phyloP scores from a whole-genome alignment of 192 early-diverging fungal genomes.

The Thoreauomyces humboldtii region DNA sequence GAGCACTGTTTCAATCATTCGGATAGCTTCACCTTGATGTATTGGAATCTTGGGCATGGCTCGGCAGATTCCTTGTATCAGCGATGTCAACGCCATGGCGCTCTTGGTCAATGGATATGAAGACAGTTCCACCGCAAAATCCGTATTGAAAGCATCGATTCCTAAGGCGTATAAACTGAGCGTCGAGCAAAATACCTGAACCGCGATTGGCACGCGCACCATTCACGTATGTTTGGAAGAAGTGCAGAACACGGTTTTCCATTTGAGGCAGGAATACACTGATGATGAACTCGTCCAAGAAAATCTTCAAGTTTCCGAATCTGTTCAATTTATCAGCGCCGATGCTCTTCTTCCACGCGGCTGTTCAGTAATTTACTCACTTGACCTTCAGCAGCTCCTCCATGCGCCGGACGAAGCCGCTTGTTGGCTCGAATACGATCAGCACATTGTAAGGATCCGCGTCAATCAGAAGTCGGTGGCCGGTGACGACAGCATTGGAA shows the following conservation, averaged over 20 bases:
- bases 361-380: constrained; percentile 36
- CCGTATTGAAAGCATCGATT: constrained; percentile 50
- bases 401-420: constrained; percentile 56
- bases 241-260: constrained; percentile 77
- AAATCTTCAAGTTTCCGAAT: constrained; percentile 55
- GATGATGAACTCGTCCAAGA: constrained; percentile 75
- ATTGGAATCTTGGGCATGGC: constrained; percentile 64
- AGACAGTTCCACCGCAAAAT: constrained; percentile 34
- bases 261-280: constrained; percentile 82
- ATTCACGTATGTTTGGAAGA: constrained; percentile 63
- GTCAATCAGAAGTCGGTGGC: constrained; percentile 63
- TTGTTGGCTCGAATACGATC: constrained; percentile 67
- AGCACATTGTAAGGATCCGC: constrained; percentile 70
- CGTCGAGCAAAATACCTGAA: constrained; percentile 16
- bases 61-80: constrained; percentile 64
- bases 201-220: constrained; percentile 40
- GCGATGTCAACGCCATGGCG: constrained; percentile 51
- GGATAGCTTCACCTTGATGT: constrained; percentile 66
- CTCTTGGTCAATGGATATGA: constrained; percentile 73
- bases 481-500: constrained; percentile 50
- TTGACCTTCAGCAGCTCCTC: constrained; percentile 50
- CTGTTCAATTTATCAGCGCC: no score
- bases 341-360: no score
- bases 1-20: constrained; percentile 66
- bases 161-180: constrained; percentile 32